A percentile compares a stretch with the other conserved stretches of the same genome.
phyloP scores from a whole-genome alignment of 768 basidiomycete species.

The Lactarius vividus region DNA sequence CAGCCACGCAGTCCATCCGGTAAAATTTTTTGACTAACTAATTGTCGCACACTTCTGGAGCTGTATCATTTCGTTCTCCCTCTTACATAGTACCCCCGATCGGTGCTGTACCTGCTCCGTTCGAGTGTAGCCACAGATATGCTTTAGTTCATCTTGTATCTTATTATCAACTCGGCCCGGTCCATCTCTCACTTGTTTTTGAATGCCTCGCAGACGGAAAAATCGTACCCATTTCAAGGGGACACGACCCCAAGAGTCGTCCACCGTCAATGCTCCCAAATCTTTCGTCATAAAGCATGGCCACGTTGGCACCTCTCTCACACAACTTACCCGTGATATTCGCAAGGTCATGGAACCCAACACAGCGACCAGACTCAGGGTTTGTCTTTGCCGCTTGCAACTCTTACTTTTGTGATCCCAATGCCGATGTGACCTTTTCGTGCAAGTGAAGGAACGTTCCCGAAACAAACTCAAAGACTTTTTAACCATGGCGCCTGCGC shows the following conservation, averaged over 20 bases:
- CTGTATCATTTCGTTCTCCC: slow-evolving; percentile 22
- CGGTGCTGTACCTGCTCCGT: slow-evolving; percentile 14
- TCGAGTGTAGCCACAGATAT: slow-evolving; percentile 19
- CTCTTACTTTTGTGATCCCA: slow-evolving; percentile 2
- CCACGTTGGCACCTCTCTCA: slow-evolving; percentile 80
- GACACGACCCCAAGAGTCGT: slow-evolving; percentile 33
- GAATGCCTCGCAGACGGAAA: slow-evolving; percentile 75
- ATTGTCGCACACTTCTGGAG: slow-evolving; percentile 19
- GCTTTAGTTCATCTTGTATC: slow-evolving; percentile 9
- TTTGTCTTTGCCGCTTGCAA: slow-evolving; percentile 36
- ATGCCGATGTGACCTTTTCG: slow-evolving; percentile 22
- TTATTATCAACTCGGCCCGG: slow-evolving; percentile 6
- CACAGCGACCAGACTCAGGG: slow-evolving; percentile 89
- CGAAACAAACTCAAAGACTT: slow-evolving; percentile 93
- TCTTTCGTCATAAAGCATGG: slow-evolving; percentile 98
- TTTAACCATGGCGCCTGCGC: slow-evolving; percentile 83
- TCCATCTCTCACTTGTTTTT: background rate
- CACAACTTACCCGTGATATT: slow-evolving; percentile 89
- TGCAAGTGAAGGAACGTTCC: slow-evolving; percentile 70
- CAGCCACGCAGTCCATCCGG: slow-evolving; percentile 9
- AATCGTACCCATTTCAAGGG: slow-evolving; percentile 80
- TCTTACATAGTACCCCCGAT: slow-evolving; percentile 19
- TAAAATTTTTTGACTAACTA: slow-evolving; percentile 12
- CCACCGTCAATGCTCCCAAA: slow-evolving; percentile 57
- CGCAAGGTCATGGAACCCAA: slow-evolving; percentile 98